A percentile compares a stretch with the other conserved stretches of the same genome.
These are phyloP conservation scores for Mortierella sp. DNA, from an alignment of 371 early-diverging fungal species.

Conservation along the genomic window DNA sequence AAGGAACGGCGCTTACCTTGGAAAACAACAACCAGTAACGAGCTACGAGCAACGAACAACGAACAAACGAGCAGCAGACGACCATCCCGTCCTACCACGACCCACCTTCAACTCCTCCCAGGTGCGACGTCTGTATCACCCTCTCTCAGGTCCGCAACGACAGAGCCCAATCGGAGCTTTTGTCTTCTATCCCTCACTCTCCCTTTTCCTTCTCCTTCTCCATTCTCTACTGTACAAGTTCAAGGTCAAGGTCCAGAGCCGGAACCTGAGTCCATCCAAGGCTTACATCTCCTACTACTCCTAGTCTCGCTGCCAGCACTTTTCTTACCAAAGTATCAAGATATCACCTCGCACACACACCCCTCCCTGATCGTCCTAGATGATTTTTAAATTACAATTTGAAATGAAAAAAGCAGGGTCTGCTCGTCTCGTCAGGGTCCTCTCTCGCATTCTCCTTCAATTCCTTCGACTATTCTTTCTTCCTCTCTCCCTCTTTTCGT, in stretches of 20 bases:
- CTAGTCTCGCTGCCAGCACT: not conserved
- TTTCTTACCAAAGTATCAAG: not conserved
- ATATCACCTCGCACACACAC: not conserved
- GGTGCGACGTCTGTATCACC: not conserved
- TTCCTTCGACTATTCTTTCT: not conserved
- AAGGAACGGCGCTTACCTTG: too few relatives aligned
- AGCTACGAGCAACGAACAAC: not conserved
- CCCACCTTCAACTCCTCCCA: not conserved
- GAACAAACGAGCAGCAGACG: not conserved
- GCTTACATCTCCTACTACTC: not conserved
- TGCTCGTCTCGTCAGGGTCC: not conserved
- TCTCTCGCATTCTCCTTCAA: not conserved
- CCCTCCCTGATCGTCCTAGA: not conserved
- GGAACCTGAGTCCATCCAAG: not conserved
- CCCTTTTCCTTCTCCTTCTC: not conserved
- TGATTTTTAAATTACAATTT: not conserved
- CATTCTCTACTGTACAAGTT: not conserved
- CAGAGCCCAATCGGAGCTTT: slow-evolving; percentile 8
- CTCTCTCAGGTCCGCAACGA: not conserved
- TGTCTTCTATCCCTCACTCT: not conserved
- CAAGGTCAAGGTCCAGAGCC: not conserved
- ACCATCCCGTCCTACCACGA: not conserved
- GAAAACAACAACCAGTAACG: not conserved
- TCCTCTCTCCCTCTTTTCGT: not conserved
- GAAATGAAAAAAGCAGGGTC: not conserved